Evolutionary conservation across 176 grass and related monocot species (phyloP).

Genomic region (Secale cereale): DNA sequence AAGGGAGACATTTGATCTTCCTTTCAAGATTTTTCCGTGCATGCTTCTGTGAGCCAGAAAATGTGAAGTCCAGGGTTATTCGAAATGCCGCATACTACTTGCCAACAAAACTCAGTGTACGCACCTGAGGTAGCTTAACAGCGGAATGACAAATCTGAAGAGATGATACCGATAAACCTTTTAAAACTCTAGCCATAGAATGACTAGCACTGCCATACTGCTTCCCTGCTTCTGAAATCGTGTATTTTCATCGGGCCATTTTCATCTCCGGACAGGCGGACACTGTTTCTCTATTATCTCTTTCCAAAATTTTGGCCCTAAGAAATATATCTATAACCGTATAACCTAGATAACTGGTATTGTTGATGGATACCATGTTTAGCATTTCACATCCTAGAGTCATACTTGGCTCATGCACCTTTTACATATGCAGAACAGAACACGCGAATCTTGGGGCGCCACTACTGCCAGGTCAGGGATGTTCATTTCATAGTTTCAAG

Average conservation of each 20-base stretch:
- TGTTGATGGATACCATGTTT: background rate
- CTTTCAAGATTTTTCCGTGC: background rate
- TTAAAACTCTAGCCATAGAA: background rate
- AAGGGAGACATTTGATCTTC: background rate
- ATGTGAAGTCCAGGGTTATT: background rate
- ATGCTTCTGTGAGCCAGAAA: background rate
- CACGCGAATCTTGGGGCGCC: conserved; percentile 83
- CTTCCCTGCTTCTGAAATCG: background rate
- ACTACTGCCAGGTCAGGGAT: conserved; percentile 75
- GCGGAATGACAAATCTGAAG: background rate
- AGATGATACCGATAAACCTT: background rate
- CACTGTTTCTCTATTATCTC: background rate
- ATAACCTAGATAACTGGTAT: background rate
- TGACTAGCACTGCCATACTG: background rate
- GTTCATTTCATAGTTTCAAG: conserved; percentile 83
- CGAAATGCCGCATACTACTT: background rate
- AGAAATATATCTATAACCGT: background rate
- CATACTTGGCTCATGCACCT: background rate
- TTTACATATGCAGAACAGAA: conserved; percentile 47
- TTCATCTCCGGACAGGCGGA: background rate
- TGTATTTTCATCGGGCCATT: background rate
- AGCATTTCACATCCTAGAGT: background rate
- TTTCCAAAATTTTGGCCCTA: background rate
- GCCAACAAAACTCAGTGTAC: background rate
- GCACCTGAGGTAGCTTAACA: background rate